These are phyloP conservation scores for Phytopythium kandeliae DNA, from an alignment of 352 stramenopile species.

Conservation along the genomic window DNA sequence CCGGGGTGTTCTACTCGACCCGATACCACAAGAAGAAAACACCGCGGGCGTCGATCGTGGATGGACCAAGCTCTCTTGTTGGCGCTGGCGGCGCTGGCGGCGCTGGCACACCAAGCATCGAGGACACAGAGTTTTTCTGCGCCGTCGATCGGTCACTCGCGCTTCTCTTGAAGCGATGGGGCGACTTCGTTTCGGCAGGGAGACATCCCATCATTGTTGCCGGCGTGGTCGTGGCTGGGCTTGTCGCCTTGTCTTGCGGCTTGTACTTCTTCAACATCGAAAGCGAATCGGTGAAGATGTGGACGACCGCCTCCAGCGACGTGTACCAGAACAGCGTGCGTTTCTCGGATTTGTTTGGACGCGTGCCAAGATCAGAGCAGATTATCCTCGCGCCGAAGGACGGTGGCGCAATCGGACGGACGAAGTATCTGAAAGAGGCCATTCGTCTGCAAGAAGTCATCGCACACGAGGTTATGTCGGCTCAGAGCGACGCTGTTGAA, in stretches of 20 bases:
- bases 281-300: constrained; percentile 48
- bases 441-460: constrained; percentile 38
- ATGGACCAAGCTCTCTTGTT: constrained; percentile 8
- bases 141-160: constrained; percentile 22
- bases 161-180: constrained; percentile 30
- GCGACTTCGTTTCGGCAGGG: constrained; percentile 22
- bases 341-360: constrained; percentile 46
- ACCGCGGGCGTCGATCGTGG: constrained; percentile 13
- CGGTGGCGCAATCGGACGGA: constrained; percentile 28
- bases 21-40: constrained; percentile 27
- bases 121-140: constrained; percentile 17
- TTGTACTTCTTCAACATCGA: constrained; percentile 34
- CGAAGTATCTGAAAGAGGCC: constrained; percentile 36
- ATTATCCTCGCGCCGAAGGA: constrained; percentile 51
- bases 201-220: constrained; percentile 21
- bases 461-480: constrained; percentile 10
- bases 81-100: constrained; percentile 2
- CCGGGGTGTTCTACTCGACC: constrained; percentile 37
- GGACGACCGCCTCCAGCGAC: constrained; percentile 35
- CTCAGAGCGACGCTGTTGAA: constrained; percentile 8
- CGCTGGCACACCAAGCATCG: not conserved
- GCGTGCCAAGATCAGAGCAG: constrained; percentile 49
- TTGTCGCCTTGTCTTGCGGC: constrained; percentile 14
- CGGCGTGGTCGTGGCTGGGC: constrained; percentile 12
- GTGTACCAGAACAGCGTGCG: constrained; percentile 35